Conservation (phyloP, 1,284 basidiomycete genomes). For the Singerocomus inundabilis region DNA sequence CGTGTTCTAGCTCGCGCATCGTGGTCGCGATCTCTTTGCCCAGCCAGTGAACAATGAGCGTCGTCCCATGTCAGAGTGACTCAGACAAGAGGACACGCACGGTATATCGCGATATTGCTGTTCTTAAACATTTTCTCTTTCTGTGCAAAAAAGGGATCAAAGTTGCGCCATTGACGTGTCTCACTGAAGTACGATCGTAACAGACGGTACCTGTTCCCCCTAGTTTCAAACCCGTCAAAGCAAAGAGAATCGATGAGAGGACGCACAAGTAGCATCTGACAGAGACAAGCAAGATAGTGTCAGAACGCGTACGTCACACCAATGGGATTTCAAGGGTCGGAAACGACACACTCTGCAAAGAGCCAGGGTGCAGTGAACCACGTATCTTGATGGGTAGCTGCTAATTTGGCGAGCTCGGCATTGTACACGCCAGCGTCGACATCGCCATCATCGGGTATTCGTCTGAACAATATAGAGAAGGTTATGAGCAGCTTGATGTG, state of each 20-base stretch:
- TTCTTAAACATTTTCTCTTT: constrained; percentile 86
- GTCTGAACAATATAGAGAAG: constrained; percentile 42
- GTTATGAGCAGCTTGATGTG: background rate
- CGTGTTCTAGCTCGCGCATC: constrained; percentile 60
- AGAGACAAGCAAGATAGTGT: constrained; percentile 2
- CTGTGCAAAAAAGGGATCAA: constrained; percentile 83
- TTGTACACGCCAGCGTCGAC: constrained; percentile 73
- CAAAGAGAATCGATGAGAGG: background rate
- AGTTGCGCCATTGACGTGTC: constrained; percentile 72
- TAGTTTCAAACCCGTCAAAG: background rate
- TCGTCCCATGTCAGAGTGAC: background rate
- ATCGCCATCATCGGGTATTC: constrained; percentile 72
- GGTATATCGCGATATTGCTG: constrained; percentile 75
- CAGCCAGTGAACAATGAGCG: background rate
- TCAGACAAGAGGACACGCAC: constrained; percentile 38
- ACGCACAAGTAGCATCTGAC: constrained; percentile 64
- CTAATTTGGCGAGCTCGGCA: constrained; percentile 56
- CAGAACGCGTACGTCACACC: background rate
- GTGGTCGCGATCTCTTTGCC: constrained; percentile 62
- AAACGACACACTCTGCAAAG: constrained; percentile 75
- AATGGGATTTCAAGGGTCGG: background rate
- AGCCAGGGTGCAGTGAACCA: constrained; percentile 96
- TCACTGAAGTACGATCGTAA: constrained; percentile 74
- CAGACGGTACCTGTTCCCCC: constrained; percentile 70
- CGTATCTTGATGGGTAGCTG: constrained; percentile 54